Evolutionary conservation across 2,329 filamentous ascomycete species (phyloP), one percentile per base, ranked within the genome.

Genomic region (Curvularia sp.): DNA sequence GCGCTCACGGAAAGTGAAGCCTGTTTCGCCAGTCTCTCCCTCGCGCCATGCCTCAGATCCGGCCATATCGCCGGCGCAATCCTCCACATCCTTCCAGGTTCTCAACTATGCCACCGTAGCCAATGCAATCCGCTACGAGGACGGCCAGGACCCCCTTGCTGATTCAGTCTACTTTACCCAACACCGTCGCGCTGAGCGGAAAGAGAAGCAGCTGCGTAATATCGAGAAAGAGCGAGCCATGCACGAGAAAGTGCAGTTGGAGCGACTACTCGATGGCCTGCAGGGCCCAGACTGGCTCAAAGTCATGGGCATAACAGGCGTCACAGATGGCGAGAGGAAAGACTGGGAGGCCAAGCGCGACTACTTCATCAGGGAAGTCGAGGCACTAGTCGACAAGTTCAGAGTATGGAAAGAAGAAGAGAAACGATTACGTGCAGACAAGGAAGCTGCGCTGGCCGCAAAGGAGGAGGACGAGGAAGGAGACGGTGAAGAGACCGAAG

Each of bases 221-320:
- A 88, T 89, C 55, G 87, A 89, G 69, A 84, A 85, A 61, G 87
- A 89, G 72, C 80, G 85, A 35, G 86, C 86, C 5, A 86, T 88
- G 79, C 86, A 89, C 70, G 86, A 89, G 65, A 88, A 89, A 65
- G 82, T 85, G 47, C 85, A 88, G 65, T 77, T 89, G n/a, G 86
- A 89, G 61, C 81, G 86, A 7, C 78, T 89, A 15, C 83, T 97
- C 6, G 92, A 95, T 53, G 92, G 92, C 18, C 84, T 99, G 1
- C 90, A 92, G 74, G 91, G 94, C 2, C 92, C 91, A 57, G 95
- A 98, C 77, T 99, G 95, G 95, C 82, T 97, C 56, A 89, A 91
- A 61, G 86, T 93, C 4, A 93, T 99, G 88, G 95, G 94, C 26
- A 89, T 98, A 33, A 94, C 88, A 63, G 92, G 85, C 38, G 80